Conservation (phyloP, 164 flowering plant genomes). For the Piper longum region DNA sequence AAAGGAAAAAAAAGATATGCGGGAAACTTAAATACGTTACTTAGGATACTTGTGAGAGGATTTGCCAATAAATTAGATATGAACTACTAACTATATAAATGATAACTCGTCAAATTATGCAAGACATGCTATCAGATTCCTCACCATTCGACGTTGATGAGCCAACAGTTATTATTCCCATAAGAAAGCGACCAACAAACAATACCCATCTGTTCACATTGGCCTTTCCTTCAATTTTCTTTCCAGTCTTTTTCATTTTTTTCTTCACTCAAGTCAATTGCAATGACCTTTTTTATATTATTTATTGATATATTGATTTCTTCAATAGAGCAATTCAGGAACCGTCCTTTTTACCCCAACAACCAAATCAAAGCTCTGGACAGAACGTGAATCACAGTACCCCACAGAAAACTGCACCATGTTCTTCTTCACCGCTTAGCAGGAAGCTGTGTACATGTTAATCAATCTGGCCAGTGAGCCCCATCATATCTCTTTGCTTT, state of each 20-base stretch:
- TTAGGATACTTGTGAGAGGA: not conserved
- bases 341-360: not conserved
- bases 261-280: not conserved
- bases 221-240: not conserved
- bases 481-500: not conserved
- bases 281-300: not conserved
- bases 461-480: not conserved
- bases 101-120: not conserved
- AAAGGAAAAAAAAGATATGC: not conserved
- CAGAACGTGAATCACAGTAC: not conserved
- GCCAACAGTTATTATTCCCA: not conserved
- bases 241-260: not conserved
- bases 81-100: no score
- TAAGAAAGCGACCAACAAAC: no score
- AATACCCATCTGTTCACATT: not conserved
- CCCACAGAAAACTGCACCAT: not conserved
- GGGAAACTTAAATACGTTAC: not conserved
- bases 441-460: no score
- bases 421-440: not conserved
- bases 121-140: not conserved
- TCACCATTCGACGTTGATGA: not conserved
- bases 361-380: not conserved
- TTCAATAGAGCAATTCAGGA: not conserved
- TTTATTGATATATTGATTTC: not conserved
- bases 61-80: no score